Conservation (phyloP, 257 asterid genomes). For the Paraleonurus japonicus region DNA sequence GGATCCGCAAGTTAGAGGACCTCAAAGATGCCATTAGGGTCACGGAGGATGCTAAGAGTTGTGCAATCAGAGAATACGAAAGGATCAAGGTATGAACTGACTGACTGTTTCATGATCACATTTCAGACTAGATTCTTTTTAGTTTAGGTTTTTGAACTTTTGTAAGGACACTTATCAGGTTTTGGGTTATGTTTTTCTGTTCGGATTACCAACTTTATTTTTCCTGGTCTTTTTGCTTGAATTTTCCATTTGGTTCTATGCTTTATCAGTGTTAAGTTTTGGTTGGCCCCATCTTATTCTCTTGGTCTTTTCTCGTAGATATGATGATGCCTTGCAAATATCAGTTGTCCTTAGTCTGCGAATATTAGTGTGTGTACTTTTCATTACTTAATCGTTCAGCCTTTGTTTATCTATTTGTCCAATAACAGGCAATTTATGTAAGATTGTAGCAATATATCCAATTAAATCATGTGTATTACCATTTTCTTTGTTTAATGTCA, state of each 20-base stretch:
- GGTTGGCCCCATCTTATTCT: neutral
- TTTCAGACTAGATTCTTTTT: slow-evolving; percentile 9
- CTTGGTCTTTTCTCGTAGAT: slow-evolving; percentile 9
- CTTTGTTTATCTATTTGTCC: slow-evolving; percentile 12
- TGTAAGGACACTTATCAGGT: neutral
- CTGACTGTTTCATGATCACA: slow-evolving; percentile 4
- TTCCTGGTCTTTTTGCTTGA: slow-evolving; percentile 5
- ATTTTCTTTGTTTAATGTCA: neutral
- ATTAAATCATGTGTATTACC: neutral
- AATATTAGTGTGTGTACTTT: neutral
- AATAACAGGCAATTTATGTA: slow-evolving; percentile 11
- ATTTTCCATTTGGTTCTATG: slow-evolving; percentile 14
- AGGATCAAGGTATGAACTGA: slow-evolving; percentile 73
- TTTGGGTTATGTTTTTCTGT: slow-evolving; percentile 1
- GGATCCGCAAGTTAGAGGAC: slow-evolving; percentile 69
- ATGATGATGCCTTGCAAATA: neutral
- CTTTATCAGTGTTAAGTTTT: neutral
- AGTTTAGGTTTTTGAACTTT: slow-evolving; percentile 18
- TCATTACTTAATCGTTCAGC: neutral
- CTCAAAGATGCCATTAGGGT: slow-evolving; percentile 73
- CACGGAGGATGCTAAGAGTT: slow-evolving; percentile 82
- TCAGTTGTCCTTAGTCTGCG: neutral
- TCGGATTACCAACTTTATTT: slow-evolving; percentile 4
- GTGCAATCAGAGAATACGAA: slow-evolving; percentile 81
- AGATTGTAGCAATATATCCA: neutral